Percentiles rank a stretch among this genome's conserved stretches.
phyloP scores from a whole-genome alignment of 805 yeast species.

The Saccharomyces mikatae region DNA sequence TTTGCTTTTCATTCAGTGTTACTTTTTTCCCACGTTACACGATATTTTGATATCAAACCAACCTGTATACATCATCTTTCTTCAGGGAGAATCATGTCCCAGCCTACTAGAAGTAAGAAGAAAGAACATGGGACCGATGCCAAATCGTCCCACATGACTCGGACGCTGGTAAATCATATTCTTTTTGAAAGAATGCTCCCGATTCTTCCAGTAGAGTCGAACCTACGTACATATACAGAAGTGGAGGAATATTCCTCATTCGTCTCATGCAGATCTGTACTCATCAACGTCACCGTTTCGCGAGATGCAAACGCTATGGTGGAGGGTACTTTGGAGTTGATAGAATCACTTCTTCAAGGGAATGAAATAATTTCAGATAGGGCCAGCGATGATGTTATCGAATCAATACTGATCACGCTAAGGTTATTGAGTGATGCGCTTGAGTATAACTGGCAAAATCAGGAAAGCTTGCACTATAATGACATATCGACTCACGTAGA shows the following conservation, averaged over 20 bases:
- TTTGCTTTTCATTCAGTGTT: background rate
- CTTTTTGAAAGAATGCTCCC: constrained; percentile 19
- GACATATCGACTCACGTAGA: background rate
- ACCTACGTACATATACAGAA: constrained; percentile 13
- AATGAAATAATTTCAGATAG: constrained; percentile 9
- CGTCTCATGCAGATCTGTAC: constrained; percentile 19
- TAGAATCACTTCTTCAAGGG: constrained; percentile 16
- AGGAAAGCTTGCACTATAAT: constrained; percentile 18
- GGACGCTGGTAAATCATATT: constrained; percentile 15
- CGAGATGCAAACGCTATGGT: constrained; percentile 15
- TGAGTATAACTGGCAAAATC: constrained; percentile 34
- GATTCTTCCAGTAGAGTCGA: constrained; percentile 21
- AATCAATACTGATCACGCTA: constrained; percentile 29
- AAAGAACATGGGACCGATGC: background rate
- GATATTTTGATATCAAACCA: background rate
- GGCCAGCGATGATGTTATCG: constrained; percentile 11
- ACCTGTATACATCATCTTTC: background rate
- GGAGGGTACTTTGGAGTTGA: constrained; percentile 9
- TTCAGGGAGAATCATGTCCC: background rate
- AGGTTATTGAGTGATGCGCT: constrained; percentile 35
- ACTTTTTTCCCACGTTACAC: background rate
- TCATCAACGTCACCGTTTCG: constrained; percentile 19
- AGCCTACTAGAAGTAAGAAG: background rate
- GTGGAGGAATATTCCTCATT: constrained; percentile 19
- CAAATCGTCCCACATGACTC: constrained; percentile 4